A percentile compares a stretch with the other conserved stretches of the same genome.
Evolutionary conservation across 176 grass and related monocot genomes (phyloP).

Genomic region (Aegilops bicornis): DNA sequence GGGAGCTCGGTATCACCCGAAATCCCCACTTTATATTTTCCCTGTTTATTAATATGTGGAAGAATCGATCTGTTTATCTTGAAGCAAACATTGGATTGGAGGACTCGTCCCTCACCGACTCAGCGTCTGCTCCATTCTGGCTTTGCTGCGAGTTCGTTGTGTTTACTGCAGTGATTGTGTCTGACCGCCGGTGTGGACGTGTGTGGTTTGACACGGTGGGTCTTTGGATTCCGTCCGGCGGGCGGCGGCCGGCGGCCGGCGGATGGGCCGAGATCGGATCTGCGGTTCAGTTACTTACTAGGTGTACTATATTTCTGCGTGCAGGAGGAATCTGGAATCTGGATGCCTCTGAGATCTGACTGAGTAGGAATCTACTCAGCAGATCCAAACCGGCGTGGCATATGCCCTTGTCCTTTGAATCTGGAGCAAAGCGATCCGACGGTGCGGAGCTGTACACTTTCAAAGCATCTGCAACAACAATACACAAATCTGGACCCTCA

Average conservation of each 20-base stretch:
- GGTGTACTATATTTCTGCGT: not conserved
- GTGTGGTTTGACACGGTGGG: not conserved
- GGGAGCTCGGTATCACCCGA: not conserved
- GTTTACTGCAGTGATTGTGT: not conserved
- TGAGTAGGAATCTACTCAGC: conserved; percentile 4
- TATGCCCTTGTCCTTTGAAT: not conserved
- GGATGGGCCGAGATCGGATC: not conserved
- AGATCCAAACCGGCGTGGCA: not conserved
- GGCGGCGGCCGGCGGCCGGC: not conserved
- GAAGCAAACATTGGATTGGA: not conserved
- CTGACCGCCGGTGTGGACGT: not conserved
- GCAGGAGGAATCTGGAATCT: conserved; percentile 10
- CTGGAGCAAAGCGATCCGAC: not conserved
- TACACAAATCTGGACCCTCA: too few species aligned
- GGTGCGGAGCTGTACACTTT: not conserved
- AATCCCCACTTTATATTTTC: not conserved
- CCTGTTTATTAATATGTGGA: conserved; percentile 2
- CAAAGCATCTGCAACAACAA: too few species aligned
- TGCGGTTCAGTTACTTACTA: not conserved
- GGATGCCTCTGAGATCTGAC: conserved; percentile 8
- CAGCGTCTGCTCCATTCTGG: not conserved
- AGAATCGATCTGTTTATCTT: conserved; percentile 21
- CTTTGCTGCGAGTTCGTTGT: not conserved
- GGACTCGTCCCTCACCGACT: not conserved
- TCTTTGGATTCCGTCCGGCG: not conserved